Conservation (phyloP, 495 filamentous ascomycete species). For the Aspergillus incahuasiensis region DNA sequence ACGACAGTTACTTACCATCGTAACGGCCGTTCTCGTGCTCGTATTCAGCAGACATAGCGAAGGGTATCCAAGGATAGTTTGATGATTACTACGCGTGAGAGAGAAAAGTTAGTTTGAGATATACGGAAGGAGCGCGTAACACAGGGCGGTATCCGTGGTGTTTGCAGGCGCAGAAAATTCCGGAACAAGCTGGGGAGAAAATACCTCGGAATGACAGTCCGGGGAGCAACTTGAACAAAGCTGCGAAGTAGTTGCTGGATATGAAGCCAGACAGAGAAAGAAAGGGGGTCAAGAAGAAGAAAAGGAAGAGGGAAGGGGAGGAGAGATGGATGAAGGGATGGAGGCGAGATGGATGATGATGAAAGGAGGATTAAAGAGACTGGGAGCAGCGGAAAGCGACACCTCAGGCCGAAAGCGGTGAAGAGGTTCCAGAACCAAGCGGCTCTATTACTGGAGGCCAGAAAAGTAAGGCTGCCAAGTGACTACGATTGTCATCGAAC, state of each 20-base stretch:
- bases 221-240: conserved; percentile 3
- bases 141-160: conserved; percentile 3
- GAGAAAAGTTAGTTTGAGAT: conserved; percentile 11
- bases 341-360: conserved; percentile 19
- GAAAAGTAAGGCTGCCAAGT: conserved; percentile 13
- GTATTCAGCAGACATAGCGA: conserved; percentile 67
- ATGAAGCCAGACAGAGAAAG: neutral
- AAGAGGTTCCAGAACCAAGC: conserved; percentile 19
- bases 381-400: conserved; percentile 5
- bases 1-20: conserved; percentile 60
- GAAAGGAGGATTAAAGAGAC: conserved; percentile 23
- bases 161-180: conserved; percentile 13
- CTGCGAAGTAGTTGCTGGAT: neutral
- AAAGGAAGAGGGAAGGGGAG: conserved; percentile 9
- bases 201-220: conserved; percentile 2
- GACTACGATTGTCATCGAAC: neutral
- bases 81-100: conserved; percentile 5
- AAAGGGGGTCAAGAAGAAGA: conserved; percentile 3
- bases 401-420: conserved; percentile 1
- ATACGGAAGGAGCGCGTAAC: conserved; percentile 14
- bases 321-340: conserved; percentile 14
- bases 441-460: conserved; percentile 10
- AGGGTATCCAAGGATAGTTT: conserved; percentile 15
- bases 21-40: conserved; percentile 82
- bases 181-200: conserved; percentile 10